These are phyloP conservation scores for Nigrospora osmanthi DNA, from an alignment of 2,329 filamentous ascomycete genomes.

Conservation along the genomic window DNA sequence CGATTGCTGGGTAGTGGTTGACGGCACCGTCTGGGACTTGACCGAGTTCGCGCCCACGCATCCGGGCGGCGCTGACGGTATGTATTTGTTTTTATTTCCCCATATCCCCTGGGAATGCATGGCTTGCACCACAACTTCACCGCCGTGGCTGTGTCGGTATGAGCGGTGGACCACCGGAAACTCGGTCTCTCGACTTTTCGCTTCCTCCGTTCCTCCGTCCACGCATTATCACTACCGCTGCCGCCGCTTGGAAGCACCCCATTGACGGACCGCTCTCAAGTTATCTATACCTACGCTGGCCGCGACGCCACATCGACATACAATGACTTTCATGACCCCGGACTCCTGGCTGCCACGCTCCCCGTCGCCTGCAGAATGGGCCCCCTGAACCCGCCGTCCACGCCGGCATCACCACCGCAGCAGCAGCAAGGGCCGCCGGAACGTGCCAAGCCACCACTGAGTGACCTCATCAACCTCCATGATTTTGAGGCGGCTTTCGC, in stretches of 20 bases:
- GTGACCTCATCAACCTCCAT: conserved; percentile 4
- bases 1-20: conserved; percentile 8
- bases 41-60: conserved; percentile 7
- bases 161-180: no score
- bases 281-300: conserved; percentile 33
- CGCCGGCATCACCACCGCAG: conserved; percentile 28
- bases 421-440: not conserved
- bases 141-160: no score
- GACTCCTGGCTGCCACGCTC: conserved; percentile 30
- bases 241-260: not conserved
- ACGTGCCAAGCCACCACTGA: conserved; percentile 2
- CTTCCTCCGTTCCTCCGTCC: no score
- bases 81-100: not conserved
- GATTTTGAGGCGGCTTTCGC: conserved; percentile 7
- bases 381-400: conserved; percentile 35
- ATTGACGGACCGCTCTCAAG: not conserved
- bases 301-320: conserved; percentile 46
- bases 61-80: conserved; percentile 6
- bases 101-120: no score
- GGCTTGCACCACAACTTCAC: no score
- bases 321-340: conserved; percentile 39
- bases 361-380: conserved; percentile 39
- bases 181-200: no score
- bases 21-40: conserved; percentile 6
- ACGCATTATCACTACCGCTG: no score